phyloP scores from a whole-genome alignment of 441 rosid species.

The Hypseocharis bilobata region DNA sequence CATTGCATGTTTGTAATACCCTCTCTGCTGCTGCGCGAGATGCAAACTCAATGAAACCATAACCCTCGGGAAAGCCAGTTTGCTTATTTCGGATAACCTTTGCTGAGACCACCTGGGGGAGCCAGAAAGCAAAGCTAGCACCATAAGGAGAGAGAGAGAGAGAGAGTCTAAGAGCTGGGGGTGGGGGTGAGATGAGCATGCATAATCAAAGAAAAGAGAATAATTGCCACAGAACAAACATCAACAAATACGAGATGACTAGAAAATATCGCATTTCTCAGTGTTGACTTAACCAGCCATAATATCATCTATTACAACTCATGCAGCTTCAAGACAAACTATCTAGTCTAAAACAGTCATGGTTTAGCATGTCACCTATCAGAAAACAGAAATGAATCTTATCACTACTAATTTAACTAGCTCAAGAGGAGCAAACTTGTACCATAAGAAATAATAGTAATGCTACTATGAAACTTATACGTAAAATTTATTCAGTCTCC shows the following conservation, averaged over 20 bases:
- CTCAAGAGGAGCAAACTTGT: too few relatives aligned
- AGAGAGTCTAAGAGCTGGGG: not conserved
- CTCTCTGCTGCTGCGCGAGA: conserved; percentile 51
- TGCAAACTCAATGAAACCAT: conserved; percentile 53
- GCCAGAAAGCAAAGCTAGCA: not conserved
- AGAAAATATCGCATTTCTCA: not conserved
- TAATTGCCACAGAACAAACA: not conserved
- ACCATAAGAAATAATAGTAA: too few relatives aligned
- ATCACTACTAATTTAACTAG: too few relatives aligned
- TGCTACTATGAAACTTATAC: too few relatives aligned
- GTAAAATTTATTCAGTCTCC: too few relatives aligned
- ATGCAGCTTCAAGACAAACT: not conserved
- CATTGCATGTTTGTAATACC: conserved; percentile 48
- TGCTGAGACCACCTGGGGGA: conserved; percentile 36
- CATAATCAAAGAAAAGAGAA: not conserved
- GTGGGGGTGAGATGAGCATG: not conserved
- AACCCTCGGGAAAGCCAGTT: conserved; percentile 51
- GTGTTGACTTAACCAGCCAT: not conserved
- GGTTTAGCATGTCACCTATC: too few relatives aligned
- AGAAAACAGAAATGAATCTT: too few relatives aligned
- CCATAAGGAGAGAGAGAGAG: not conserved
- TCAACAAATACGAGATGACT: not conserved
- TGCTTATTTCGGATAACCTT: conserved; percentile 67
- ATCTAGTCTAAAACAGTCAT: too few relatives aligned
- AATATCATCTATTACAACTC: not conserved